A percentile compares a stretch with the other conserved stretches of the same genome.
These are phyloP conservation scores for Quercus gilva DNA, from an alignment of 306 rosid genomes.

Conservation along the genomic window DNA sequence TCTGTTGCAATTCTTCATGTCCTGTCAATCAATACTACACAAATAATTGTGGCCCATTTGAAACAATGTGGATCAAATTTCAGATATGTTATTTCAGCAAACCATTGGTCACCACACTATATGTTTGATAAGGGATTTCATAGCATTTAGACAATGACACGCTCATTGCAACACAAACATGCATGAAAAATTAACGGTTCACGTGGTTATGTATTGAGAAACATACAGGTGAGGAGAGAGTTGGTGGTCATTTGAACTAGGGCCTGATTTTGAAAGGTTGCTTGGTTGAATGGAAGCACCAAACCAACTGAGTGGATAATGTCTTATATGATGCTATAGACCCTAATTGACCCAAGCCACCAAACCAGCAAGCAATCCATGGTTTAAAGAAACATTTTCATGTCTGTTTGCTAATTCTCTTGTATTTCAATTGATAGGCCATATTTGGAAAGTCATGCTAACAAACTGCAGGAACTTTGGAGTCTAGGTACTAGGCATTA, in stretches of 20 bases:
- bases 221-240: constrained; percentile 4
- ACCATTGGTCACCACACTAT: not conserved
- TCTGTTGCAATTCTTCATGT: not conserved
- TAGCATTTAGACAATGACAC: not conserved
- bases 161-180: not conserved
- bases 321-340: not conserved
- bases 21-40: not conserved
- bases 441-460: not conserved
- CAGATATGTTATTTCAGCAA: not conserved
- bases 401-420: not conserved
- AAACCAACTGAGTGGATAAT: not conserved
- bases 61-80: not conserved
- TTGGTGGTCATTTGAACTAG: not conserved
- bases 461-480: not conserved
- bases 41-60: not conserved
- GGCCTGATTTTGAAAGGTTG: constrained; percentile 5
- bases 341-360: not conserved
- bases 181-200: not conserved
- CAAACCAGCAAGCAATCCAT: not conserved
- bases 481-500: not conserved
- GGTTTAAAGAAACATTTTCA: not conserved
- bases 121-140: not conserved
- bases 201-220: constrained; percentile 12
- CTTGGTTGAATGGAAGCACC: constrained; percentile 22
- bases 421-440: not conserved